Evolutionary conservation across 2,329 filamentous ascomycete species (phyloP).

Genomic region (Talaromyces rugulosus): DNA sequence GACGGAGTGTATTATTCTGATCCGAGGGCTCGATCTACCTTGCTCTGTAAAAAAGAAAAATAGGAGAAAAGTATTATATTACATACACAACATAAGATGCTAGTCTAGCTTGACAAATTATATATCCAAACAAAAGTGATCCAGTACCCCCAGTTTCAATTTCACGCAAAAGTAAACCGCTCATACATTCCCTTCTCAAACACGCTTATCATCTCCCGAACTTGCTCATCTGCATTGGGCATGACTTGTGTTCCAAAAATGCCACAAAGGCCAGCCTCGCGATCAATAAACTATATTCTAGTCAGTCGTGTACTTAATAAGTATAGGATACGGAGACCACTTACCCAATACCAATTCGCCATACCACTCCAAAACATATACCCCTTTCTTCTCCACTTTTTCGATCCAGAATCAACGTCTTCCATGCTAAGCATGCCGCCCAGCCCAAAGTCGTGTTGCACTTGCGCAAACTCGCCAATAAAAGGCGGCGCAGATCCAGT

Average conservation of each 20-base stretch:
- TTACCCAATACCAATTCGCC: conserved; percentile 10
- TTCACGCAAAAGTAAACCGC: background rate
- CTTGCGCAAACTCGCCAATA: conserved; percentile 8
- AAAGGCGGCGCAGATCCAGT: background rate
- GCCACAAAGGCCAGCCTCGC: conserved; percentile 7
- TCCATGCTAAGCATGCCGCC: conserved; percentile 7
- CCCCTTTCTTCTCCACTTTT: conserved; percentile 11
- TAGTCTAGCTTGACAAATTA: background rate
- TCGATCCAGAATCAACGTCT: conserved; percentile 1
- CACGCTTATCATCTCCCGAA: conserved; percentile 1
- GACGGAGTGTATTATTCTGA: no score
- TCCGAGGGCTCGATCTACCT: no score
- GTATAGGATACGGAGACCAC: background rate
- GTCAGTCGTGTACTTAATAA: background rate
- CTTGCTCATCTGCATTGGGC: conserved; percentile 8
- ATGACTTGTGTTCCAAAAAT: conserved; percentile 10
- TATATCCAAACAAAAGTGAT: background rate
- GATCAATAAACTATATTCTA: conserved; percentile 6
- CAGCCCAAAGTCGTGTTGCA: conserved; percentile 4
- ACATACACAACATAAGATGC: background rate
- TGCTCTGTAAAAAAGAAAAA: background rate
- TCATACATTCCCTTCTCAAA: conserved; percentile 8
- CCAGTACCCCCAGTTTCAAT: background rate
- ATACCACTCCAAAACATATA: conserved; percentile 10
- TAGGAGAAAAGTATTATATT: no score